Percentiles rank a stretch among this genome's conserved stretches.
Evolutionary conservation across 2,329 filamentous ascomycete genomes (phyloP).

Genomic region (Colletotrichum somersetense): DNA sequence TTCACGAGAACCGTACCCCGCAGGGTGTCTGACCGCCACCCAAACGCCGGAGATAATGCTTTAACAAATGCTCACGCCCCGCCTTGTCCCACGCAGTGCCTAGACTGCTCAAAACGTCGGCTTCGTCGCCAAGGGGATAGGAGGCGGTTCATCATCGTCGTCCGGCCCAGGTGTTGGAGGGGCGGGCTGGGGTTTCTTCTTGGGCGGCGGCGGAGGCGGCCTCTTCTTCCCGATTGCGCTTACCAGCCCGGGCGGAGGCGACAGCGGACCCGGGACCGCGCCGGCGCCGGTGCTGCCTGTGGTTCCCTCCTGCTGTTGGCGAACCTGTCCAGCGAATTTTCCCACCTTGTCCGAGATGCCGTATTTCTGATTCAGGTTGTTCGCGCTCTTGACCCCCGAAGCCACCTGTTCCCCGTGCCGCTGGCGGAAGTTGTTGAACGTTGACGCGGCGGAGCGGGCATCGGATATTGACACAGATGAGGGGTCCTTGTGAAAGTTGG

Average conservation of each 20-base stretch:
- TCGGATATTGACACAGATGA: conserved; percentile 72
- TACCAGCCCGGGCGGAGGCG: conserved; percentile 41
- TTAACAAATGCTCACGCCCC: background rate
- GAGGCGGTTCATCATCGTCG: conserved; percentile 58
- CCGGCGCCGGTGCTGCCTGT: background rate
- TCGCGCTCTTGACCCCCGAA: conserved; percentile 68
- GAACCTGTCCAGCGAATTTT: conserved; percentile 44
- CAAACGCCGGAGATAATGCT: conserved; percentile 36
- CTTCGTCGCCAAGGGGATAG: conserved; percentile 65
- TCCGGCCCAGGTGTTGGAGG: conserved; percentile 36
- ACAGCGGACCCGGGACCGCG: conserved; percentile 13
- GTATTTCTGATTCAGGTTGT: conserved; percentile 72
- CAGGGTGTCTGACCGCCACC: conserved; percentile 19
- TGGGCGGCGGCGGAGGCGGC: conserved; percentile 63
- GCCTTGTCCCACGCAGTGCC: conserved; percentile 1
- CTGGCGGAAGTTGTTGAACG: conserved; percentile 77
- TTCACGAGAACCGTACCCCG: conserved; percentile 3
- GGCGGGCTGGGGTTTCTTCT: conserved; percentile 60
- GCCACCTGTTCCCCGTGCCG: conserved; percentile 77
- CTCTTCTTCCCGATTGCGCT: conserved; percentile 62
- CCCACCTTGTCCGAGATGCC: conserved; percentile 60
- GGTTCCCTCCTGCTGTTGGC: conserved; percentile 22
- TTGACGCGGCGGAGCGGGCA: conserved; percentile 68
- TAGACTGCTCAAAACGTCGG: conserved; percentile 56
- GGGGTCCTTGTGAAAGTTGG: conserved; percentile 70